Base-by-base conservation (phyloP, 371 early-diverging fungal genomes). In the Massospora cicadina region DNA sequence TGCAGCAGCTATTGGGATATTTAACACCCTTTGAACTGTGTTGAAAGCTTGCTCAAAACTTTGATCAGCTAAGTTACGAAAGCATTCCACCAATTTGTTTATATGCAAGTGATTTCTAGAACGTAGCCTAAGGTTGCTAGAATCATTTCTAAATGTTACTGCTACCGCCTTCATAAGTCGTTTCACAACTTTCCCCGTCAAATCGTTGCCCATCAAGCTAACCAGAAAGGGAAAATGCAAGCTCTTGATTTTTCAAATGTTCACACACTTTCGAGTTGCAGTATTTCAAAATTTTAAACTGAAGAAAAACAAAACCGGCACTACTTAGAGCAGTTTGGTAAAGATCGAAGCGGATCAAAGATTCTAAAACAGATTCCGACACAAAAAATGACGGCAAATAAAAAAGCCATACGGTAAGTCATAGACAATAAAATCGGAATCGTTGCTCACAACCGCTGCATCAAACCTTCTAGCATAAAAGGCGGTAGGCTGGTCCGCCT, bases 351-450 rank as follows among this genome's bases (percentile, higher is more conserved):
- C 17, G 5, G 43, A 17, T 17, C 17, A 43, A 43, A 43, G 43
- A 5, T 43, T 43, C 43, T 43, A 43, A 5, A 43, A 17, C 17
- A 43, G 43, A 43, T 43, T 17, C 17, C 5, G 43, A 43, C 5
- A 17, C 43, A 43, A 17, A 43, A 43, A 43, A 43, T 17, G 43
- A 43, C 5, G 43, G 5, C 43, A 43, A 10, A 43, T 10, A 43
- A 57, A 25, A 27, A 25, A 57, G 26, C 57, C 57, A 57, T 26
- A 10, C 3, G 57, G 57, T 57, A 57, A 21, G 21, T 2, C 21
- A 26, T 57, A 57, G 21, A 57, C 26, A 25, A 57, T 25, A 27
- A 57, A 57, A 26, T 57, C 57, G 57, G 57, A 57, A 27, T 57
- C 57, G 21, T 25, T 57, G 28, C 57, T 27, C 26, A 57, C 12